Evolutionary conservation across 139 green algal species (phyloP).

Genomic region (Chlamydomonas schloesseri): DNA sequence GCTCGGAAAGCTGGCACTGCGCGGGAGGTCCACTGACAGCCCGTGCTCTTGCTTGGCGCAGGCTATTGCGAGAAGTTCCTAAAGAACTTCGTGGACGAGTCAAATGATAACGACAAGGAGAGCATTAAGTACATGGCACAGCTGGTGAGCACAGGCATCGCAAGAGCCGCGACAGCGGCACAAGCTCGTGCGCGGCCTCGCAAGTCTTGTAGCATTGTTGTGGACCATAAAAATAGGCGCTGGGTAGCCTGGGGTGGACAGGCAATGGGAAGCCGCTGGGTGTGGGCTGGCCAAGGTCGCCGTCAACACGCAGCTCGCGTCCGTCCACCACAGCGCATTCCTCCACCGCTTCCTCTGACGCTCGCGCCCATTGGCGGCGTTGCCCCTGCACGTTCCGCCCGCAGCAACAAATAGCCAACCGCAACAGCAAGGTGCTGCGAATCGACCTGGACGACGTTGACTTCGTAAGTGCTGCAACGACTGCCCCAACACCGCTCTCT

Average conservation of each 20-base stretch:
- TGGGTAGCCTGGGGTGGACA: too few relatives aligned
- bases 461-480: slow-evolving; percentile 59
- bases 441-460: slow-evolving; percentile 88
- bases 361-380: neutral
- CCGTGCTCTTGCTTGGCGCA: slow-evolving; percentile 5
- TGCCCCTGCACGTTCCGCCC: neutral
- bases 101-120: slow-evolving; percentile 28
- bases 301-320: too few relatives aligned
- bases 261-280: too few relatives aligned
- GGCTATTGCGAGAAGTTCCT: slow-evolving; percentile 68
- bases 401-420: slow-evolving; percentile 95
- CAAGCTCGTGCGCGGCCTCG: neutral
- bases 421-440: slow-evolving; percentile 71
- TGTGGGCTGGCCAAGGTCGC: too few relatives aligned
- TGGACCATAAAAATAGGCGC: too few relatives aligned
- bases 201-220: too few relatives aligned
- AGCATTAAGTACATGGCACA: slow-evolving; percentile 70
- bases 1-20: too few relatives aligned
- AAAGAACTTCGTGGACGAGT: slow-evolving; percentile 65
- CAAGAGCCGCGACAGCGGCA: neutral
- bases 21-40: too few relatives aligned
- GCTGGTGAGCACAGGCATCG: slow-evolving; percentile 58
- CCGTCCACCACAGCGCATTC: too few relatives aligned
- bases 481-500: too few relatives aligned
- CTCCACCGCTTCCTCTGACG: too few relatives aligned